Conservation (phyloP, 345 rosid species). For the Luvunga scandens region DNA sequence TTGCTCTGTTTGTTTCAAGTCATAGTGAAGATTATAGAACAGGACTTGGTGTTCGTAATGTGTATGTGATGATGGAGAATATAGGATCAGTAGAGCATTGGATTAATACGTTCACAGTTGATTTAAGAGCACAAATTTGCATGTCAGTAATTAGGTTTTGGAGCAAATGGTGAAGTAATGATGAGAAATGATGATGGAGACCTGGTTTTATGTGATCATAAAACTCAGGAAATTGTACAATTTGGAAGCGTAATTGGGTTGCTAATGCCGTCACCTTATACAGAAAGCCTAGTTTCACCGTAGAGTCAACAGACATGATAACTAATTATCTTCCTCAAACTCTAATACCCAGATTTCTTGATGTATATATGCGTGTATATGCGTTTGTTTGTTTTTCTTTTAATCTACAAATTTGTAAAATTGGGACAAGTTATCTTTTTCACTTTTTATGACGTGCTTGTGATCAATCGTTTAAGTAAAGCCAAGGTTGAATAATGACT, state of each 20-base stretch:
- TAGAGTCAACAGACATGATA: neutral
- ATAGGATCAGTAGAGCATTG: neutral
- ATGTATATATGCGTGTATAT: too few species aligned
- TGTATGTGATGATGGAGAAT: neutral
- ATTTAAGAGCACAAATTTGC: neutral
- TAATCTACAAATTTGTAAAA: too few species aligned
- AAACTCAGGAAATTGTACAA: neutral
- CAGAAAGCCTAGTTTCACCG: slow-evolving; percentile 3
- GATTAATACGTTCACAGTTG: neutral
- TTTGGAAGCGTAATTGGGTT: neutral
- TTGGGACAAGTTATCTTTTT: too few species aligned
- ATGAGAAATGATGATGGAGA: slow-evolving; percentile 1
- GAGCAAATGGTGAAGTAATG: neutral
- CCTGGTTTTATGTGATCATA: neutral
- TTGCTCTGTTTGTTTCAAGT: neutral
- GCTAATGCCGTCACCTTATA: neutral
- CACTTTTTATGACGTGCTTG: too few species aligned
- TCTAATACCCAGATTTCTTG: neutral
- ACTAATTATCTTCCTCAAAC: neutral
- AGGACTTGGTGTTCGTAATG: neutral
- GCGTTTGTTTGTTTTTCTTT: too few species aligned
- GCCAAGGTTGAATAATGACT: too few species aligned
- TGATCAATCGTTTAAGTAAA: too few species aligned
- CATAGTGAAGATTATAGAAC: neutral
- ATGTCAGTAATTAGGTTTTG: neutral